phyloP scores from a whole-genome alignment of 192 early-diverging fungal genomes.

The Backusella mclennaniae region DNA sequence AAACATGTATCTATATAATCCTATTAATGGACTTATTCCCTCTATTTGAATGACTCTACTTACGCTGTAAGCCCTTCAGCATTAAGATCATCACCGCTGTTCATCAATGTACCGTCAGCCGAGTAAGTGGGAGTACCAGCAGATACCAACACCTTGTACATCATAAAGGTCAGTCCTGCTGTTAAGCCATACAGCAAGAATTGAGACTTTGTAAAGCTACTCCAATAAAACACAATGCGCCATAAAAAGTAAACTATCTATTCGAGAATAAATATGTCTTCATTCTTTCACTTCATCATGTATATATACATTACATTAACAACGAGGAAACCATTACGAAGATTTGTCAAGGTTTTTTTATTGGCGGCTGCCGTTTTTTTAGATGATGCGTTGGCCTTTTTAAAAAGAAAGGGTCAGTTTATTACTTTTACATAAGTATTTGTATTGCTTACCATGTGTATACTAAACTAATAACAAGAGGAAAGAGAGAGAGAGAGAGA shows the following conservation, averaged over 20 bases:
- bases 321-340: slow-evolving; percentile 49
- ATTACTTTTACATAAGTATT: neutral
- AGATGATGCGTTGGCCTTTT: slow-evolving; percentile 63
- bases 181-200: slow-evolving; percentile 43
- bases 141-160: slow-evolving; percentile 48
- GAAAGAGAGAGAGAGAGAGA: neutral
- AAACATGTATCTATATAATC: slow-evolving; percentile 67
- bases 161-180: slow-evolving; percentile 43
- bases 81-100: slow-evolving; percentile 52
- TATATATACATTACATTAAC: slow-evolving; percentile 42
- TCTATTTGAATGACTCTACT: slow-evolving; percentile 17
- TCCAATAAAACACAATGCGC: slow-evolving; percentile 53
- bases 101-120: slow-evolving; percentile 36
- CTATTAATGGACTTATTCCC: neutral
- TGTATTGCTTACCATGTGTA: neutral
- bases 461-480: neutral
- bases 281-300: neutral
- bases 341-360: slow-evolving; percentile 47
- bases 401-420: neutral
- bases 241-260: slow-evolving; percentile 53
- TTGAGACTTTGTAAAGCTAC: slow-evolving; percentile 42
- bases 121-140: slow-evolving; percentile 47
- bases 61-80: slow-evolving; percentile 53
- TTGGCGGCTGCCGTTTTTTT: slow-evolving; percentile 63
- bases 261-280: no score